Base-by-base conservation (phyloP, 495 filamentous ascomycete species). In the Aspergillus nanangensis region DNA sequence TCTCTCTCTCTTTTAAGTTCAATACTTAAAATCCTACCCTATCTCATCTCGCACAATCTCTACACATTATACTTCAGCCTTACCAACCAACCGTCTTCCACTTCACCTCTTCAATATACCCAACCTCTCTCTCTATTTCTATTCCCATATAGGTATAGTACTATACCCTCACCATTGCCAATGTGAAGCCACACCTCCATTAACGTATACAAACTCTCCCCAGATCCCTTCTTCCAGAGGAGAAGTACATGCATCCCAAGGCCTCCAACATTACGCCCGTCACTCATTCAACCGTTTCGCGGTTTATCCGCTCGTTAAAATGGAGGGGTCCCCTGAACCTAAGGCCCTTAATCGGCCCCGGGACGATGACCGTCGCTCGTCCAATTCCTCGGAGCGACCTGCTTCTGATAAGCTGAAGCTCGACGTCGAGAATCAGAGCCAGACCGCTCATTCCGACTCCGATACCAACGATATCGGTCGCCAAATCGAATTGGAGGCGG, bases 401-500 rank as follows among this genome's bases (percentile, higher is more conserved):
- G 54, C 62, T 3, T 44, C 50, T 27, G 48, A 47, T 22, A 65
- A 66, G 52, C 15, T 60, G 39, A 70, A 70, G 41, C 55, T 48
- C 20, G 69, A 72, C 38, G 38, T 63, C 5, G 68, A 72, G 49
- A 52, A 49, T 44, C 62, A 65, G 37, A 36, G 57, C 27, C 51
- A 53, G 2, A 44, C 55, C 3, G 39, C 59, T 11, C 47, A 62
- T 15, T 66, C 64, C 4, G 62, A 62, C 24, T 65, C 65, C 0
- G 67, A 66, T n/a, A 53, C 49, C 1, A 65, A 68, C 14, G 70
- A 61, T 32, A 55, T 93, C 13, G 81, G 79, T 34, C 82, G 83
- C 67, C 89, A 94, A 66, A 77, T 88, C 47, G 87, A 84, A 39
- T 52, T 87, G 52, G 89, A 95, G 60, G 77, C 82, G n/a, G 79